Evolutionary conservation across 1,139 yeast species (phyloP).

Genomic region (Yamadazyma mexicana): DNA sequence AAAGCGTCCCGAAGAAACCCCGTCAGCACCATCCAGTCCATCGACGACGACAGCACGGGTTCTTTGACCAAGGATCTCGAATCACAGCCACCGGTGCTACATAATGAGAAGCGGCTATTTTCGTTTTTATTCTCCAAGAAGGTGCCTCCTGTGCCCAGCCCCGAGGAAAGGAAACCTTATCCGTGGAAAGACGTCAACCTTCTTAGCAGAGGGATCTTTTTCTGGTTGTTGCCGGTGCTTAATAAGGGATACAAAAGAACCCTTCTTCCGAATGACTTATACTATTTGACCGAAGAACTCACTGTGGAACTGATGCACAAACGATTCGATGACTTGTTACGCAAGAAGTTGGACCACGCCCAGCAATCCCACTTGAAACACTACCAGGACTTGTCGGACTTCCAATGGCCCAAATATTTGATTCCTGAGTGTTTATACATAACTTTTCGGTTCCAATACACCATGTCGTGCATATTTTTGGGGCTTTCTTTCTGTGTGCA

Average conservation of each 20-base stretch:
- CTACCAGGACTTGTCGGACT: conserved; percentile 24
- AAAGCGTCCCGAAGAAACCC: conserved; percentile 3
- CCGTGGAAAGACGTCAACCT: conserved; percentile 35
- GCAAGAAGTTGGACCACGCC: conserved; percentile 22
- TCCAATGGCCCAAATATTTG: conserved; percentile 37
- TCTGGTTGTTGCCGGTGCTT: conserved; percentile 45
- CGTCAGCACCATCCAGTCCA: conserved; percentile 13
- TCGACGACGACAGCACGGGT: conserved; percentile 5
- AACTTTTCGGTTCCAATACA: conserved; percentile 41
- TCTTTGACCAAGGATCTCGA: not conserved
- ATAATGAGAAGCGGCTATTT: conserved; percentile 32
- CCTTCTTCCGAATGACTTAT: conserved; percentile 41
- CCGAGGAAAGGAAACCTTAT: conserved; percentile 38
- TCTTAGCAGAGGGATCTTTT: conserved; percentile 31
- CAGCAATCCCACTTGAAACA: conserved; percentile 23
- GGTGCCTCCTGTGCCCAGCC: conserved; percentile 35
- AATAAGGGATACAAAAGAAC: conserved; percentile 45
- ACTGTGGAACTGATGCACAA: conserved; percentile 43
- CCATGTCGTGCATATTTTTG: conserved; percentile 33
- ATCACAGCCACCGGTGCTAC: conserved; percentile 12
- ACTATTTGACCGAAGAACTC: conserved; percentile 36
- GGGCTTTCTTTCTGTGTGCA: conserved; percentile 40
- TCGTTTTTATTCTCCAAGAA: conserved; percentile 33
- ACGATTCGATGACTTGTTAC: conserved; percentile 28
- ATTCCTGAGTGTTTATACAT: conserved; percentile 38